Evolutionary conservation across 2,329 filamentous ascomycete species (phyloP).

Genomic region (Aspergillus fructus): DNA sequence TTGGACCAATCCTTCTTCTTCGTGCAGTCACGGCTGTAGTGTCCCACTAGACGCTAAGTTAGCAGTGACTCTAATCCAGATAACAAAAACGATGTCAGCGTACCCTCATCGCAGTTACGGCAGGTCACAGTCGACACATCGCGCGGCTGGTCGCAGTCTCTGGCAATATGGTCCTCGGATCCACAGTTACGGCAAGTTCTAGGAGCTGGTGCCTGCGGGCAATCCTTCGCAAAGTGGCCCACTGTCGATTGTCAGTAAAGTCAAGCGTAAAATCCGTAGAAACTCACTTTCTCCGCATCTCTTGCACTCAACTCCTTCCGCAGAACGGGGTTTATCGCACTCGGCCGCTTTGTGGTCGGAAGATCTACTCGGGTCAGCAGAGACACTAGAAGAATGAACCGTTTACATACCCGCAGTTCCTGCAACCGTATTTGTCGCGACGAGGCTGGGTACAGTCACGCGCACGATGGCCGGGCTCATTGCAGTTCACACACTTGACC

Average conservation of each 20-base stretch:
- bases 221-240: constrained; percentile 49
- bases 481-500: constrained; percentile 54
- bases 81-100: neutral
- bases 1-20: constrained; percentile 44
- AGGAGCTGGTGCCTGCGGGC: constrained; percentile 35
- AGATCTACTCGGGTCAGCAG: constrained; percentile 30
- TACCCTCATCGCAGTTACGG: constrained; percentile 47
- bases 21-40: constrained; percentile 45
- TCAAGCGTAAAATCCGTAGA: too few species aligned
- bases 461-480: constrained; percentile 47
- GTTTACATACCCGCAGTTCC: constrained; percentile 50
- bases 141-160: constrained; percentile 45
- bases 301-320: constrained; percentile 46
- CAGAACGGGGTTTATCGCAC: constrained; percentile 48
- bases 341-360: constrained; percentile 49
- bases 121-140: constrained; percentile 42
- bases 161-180: constrained; percentile 45
- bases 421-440: constrained; percentile 45
- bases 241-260: constrained; percentile 26
- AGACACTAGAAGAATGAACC: neutral
- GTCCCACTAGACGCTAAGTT: constrained; percentile 32
- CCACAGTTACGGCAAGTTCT: constrained; percentile 48
- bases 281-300: constrained; percentile 41
- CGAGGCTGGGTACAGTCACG: constrained; percentile 47
- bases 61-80: neutral